Conservation (phyloP, 2,329 filamentous ascomycete genomes). For the Lasiodiplodia hormozganensis region DNA sequence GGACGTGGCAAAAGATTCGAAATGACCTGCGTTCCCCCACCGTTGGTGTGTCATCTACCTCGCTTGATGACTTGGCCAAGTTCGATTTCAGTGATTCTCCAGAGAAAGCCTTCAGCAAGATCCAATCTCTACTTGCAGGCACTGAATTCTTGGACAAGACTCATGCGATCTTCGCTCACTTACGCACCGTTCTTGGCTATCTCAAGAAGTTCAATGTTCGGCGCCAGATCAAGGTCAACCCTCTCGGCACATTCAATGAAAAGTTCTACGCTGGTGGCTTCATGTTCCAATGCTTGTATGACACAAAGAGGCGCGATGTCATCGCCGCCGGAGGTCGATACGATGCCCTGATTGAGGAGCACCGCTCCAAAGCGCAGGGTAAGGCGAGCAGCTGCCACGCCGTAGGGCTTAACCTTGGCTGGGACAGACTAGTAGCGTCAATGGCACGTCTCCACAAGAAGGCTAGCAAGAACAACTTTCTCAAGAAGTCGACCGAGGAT, state of each 20-base stretch:
- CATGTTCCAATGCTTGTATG: constrained; percentile 89
- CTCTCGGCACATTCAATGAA: constrained; percentile 87
- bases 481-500: constrained; percentile 76
- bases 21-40: constrained; percentile 80
- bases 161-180: constrained; percentile 71
- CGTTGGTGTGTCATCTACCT: constrained; percentile 85
- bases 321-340: constrained; percentile 95
- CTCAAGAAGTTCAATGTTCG: constrained; percentile 76
- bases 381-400: constrained; percentile 67
- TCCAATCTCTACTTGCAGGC: constrained; percentile 61
- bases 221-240: constrained; percentile 82
- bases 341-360: constrained; percentile 85
- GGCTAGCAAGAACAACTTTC: constrained; percentile 56
- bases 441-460: constrained; percentile 62
- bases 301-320: constrained; percentile 80
- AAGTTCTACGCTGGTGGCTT: constrained; percentile 83
- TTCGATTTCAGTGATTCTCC: constrained; percentile 88
- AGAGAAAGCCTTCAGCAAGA: constrained; percentile 74
- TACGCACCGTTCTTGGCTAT: constrained; percentile 80
- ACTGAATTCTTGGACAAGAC: constrained; percentile 60
- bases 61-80: constrained; percentile 84
- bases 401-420: constrained; percentile 90
- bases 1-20: constrained; percentile 83
- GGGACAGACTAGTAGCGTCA: constrained; percentile 77
- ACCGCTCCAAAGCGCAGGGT: constrained; percentile 72